Percentiles rank a stretch among this genome's conserved stretches.
phyloP scores from a whole-genome alignment of 139 green algal species.

The Parachlorella kessleri region DNA sequence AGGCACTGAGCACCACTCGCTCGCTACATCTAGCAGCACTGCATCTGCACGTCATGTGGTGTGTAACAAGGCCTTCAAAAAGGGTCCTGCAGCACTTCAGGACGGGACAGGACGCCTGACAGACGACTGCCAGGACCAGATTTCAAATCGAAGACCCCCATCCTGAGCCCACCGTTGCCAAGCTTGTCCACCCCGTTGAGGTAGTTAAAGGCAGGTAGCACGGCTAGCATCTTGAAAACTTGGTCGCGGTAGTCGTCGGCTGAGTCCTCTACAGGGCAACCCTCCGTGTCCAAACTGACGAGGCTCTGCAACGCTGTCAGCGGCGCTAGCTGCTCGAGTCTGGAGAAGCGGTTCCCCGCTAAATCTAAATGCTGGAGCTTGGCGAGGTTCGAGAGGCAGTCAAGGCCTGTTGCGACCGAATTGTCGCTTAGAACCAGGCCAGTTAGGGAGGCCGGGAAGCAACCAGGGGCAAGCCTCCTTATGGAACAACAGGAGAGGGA shows the following conservation, averaged over 20 bases:
- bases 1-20: too few relatives aligned
- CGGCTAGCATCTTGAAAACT: slow-evolving; percentile 24
- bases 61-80: not conserved
- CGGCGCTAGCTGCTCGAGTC: not conserved
- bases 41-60: not conserved
- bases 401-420: slow-evolving; percentile 8
- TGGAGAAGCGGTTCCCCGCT: slow-evolving; percentile 25
- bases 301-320: slow-evolving; percentile 10
- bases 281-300: slow-evolving; percentile 12
- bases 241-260: not conserved
- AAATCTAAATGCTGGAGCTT: slow-evolving; percentile 25
- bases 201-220: slow-evolving; percentile 13
- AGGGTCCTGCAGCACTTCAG: not conserved
- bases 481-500: not conserved
- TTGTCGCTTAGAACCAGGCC: slow-evolving; percentile 28
- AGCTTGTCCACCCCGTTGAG: slow-evolving; percentile 31
- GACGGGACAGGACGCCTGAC: not conserved
- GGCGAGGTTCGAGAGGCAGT: not conserved
- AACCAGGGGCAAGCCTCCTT: not conserved
- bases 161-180: slow-evolving; percentile 8
- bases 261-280: slow-evolving; percentile 10
- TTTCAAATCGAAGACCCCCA: not conserved
- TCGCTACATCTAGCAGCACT: too few relatives aligned
- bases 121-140: not conserved
- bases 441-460: not conserved